A percentile compares a stretch with the other conserved stretches of the same genome.
phyloP scores from a whole-genome alignment of 352 stramenopile genomes.

The Hyaloperonospora arabidopsidis region DNA sequence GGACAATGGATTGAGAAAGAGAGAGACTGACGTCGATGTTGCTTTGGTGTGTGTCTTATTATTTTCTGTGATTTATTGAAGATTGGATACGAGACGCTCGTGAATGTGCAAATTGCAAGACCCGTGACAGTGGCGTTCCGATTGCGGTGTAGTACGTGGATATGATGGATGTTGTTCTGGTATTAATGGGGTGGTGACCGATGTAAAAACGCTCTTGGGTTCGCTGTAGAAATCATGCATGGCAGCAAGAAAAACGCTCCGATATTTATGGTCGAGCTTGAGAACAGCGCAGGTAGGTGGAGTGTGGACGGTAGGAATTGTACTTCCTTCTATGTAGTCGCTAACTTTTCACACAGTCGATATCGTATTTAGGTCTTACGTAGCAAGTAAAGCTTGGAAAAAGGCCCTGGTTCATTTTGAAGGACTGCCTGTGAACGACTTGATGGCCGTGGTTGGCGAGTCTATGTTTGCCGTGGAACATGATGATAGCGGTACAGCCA shows the following conservation, averaged over 20 bases:
- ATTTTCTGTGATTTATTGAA: slow-evolving; percentile 6
- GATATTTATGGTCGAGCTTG: slow-evolving; percentile 67
- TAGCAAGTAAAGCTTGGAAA: slow-evolving; percentile 75
- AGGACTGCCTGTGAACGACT: slow-evolving; percentile 41
- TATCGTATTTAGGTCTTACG: slow-evolving; percentile 73
- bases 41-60: background rate
- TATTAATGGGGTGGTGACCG: background rate
- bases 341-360: slow-evolving; percentile 23
- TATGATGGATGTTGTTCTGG: background rate
- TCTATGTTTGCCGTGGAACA: slow-evolving; percentile 15
- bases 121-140: slow-evolving; percentile 30
- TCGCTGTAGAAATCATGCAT: slow-evolving; percentile 51
- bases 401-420: slow-evolving; percentile 73
- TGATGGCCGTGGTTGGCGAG: slow-evolving; percentile 27
- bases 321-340: background rate
- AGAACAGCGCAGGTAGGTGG: slow-evolving; percentile 40
- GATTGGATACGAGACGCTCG: slow-evolving; percentile 57
- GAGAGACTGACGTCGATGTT: background rate
- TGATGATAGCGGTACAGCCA: slow-evolving; percentile 14
- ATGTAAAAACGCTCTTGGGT: slow-evolving; percentile 3
- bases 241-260: slow-evolving; percentile 73
- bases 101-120: slow-evolving; percentile 41
- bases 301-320: background rate
- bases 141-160: slow-evolving; percentile 48
- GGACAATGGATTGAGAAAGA: background rate